Evolutionary conservation across 768 basidiomycete species (phyloP), one percentile per base, ranked within the genome.

Genomic region (Amanita rimosa): DNA sequence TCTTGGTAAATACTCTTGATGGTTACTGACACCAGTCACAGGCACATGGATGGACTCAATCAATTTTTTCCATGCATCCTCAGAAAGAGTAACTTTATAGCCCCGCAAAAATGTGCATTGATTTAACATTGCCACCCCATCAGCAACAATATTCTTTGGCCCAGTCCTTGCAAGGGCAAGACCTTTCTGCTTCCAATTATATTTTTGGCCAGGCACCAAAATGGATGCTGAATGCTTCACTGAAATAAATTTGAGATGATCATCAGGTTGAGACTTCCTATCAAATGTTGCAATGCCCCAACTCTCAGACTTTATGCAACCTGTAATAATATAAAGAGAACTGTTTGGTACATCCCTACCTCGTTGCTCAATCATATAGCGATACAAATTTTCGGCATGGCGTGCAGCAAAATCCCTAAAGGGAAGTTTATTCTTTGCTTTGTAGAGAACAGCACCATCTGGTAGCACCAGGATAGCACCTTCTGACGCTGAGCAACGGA

Each of bases 281-380:
- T 53, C 38, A 34, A 56, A 56, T 1, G 55, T 19, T 4, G 53
- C 57, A 3, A 53, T 55, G 3, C 51, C 58, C 54, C 58, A 55
- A 6, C 48, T 51, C 4, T 26, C 26, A 1, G 55, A 37, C 42
- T 59, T 59, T 27, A 57, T 53, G 36, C 48, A 54, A 4, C 58
- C 58, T 16, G 58, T 59, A 44, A 59, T 50, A 38, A 59, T 42
- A 49, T 57, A 59, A 3, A 59, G 41, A 4, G 53, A 34, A 8
- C 54, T 52, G 22, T 56, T 57, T 13, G 48, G 43, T 3, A 50
- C 37, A 21, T 49, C 44, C 8, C 53, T 31, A 0, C 50, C 55
- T 27, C 49, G 27, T 3, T 34, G 6, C 3, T 26, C 46, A 17
- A 50, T 56, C 35, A 54, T 45, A 34, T 56, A 59, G 27, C 52